Base-by-base conservation (phyloP, 2,329 filamentous ascomycete genomes). In the Triangularia setosa region DNA sequence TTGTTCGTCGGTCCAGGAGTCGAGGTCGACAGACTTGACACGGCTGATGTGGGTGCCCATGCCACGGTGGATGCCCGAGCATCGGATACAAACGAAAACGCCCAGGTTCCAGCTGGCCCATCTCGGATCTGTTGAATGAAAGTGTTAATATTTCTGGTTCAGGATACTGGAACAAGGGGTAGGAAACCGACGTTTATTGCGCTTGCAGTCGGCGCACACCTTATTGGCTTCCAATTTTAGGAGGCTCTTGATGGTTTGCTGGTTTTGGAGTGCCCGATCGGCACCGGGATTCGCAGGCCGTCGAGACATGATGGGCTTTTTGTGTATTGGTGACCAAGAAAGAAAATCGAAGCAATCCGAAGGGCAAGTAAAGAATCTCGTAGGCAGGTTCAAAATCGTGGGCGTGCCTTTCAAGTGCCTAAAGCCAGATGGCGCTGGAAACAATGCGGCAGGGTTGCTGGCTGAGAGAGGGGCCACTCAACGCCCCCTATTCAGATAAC, bases 91-190 rank as follows among this genome's bases (percentile, higher is more conserved):
- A 74, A 99, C 83, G 76, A 99, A 99, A 74, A 99, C 88, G 72
- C 95, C 95, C 62, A 99, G 80, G 77, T 99, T 99, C 95, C 95
- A 99, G 75, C 93, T 97, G 30, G 95, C 95, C 95, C 95, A 99
- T 90, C 95, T 87, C 66, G 95, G 95, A 81, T 97, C 92, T 96
- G 75, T 48, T 54, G 33, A 33, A 30, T 30, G 7, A 44, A 8
- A 27, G 16, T 52, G 58, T 48, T 23, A 21, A 18, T 55, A n/a
- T 25, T 16, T 14, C 40, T 25, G 7, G 18, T 21, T 18, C 4
- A 48, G 4, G n/a, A 48, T 21, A 21, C 7, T 21, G 40, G 4
- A 48, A 48, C n/a, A 30, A 8, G 12, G 33, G 40, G 57, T 12
- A 44, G 57, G 6, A 60, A 12, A 66, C 70, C 64, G 30, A 96